phyloP scores from a whole-genome alignment of 495 filamentous ascomycete genomes.

The Xanthoparmelia taractica region DNA sequence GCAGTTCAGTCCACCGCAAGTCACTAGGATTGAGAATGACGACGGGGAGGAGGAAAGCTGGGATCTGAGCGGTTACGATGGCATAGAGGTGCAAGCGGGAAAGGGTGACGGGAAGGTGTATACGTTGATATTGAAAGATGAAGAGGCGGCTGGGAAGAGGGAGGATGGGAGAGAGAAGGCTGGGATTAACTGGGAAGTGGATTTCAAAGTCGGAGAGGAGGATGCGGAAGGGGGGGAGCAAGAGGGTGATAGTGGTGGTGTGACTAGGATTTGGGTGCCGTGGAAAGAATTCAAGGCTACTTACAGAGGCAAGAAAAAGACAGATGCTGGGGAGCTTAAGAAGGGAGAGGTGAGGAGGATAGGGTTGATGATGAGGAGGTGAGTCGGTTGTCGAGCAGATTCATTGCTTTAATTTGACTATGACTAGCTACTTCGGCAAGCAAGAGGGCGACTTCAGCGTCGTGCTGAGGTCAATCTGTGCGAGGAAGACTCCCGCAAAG shows the following conservation, averaged over 20 bases:
- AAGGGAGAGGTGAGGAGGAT: conserved; percentile 52
- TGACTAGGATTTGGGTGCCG: conserved; percentile 37
- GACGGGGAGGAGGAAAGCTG: conserved; percentile 40
- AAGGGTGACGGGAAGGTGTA: conserved; percentile 50
- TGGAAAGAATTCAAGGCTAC: conserved; percentile 62
- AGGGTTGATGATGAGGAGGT: conserved; percentile 75
- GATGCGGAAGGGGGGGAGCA: conserved; percentile 53
- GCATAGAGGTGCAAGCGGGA: conserved; percentile 40
- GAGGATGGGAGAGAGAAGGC: conserved; percentile 56
- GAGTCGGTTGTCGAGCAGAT: conserved; percentile 19
- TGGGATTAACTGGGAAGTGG: conserved; percentile 46
- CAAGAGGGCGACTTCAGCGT: conserved; percentile 64
- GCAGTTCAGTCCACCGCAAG: conserved; percentile 47
- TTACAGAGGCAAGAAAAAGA: conserved; percentile 58
- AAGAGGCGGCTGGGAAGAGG: conserved; percentile 45
- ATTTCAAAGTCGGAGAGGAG: conserved; percentile 36
- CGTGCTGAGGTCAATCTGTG: conserved; percentile 45
- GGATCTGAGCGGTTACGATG: conserved; percentile 51
- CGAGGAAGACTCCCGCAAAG: conserved; percentile 17
- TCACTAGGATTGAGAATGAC: conserved; percentile 27
- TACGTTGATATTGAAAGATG: conserved; percentile 66
- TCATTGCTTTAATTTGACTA: background rate
- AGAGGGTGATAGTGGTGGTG: conserved; percentile 31
- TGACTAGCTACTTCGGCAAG: conserved; percentile 60
- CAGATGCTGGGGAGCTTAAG: conserved; percentile 50